Base-by-base conservation (phyloP, 306 rosid genomes). In the Inga leiocalycina region DNA sequence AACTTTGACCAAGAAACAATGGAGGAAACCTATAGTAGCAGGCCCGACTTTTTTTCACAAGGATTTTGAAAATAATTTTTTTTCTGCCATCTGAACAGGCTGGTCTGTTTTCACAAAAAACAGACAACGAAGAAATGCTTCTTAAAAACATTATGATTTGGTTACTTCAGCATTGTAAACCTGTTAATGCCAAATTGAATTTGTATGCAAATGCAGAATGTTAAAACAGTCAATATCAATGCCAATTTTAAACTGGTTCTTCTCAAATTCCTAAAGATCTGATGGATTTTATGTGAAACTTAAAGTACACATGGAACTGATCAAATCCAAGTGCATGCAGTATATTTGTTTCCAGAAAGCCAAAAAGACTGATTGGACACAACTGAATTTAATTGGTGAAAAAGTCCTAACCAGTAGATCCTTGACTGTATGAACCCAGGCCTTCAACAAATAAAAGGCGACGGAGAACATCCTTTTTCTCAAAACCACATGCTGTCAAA, bases 401-500 rank as follows among this genome's bases (percentile, higher is more conserved):
- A 3, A 66, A 71, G 45, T 79, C 70, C 91, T 80, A 81, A 93
- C 97, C 97, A 22, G 93, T 88, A 65, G 97, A 94, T 74, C 87
- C 97, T 75, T 81, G 97, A 72, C 88, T 81, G 86, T 84, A 89
- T 3, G 43, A 74, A 57, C 85, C 85, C 17, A 87, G 85, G 71
- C 97, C 97, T 87, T 94, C 95, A 62, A 92, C 45, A 48, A 92
- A 92, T 86, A 92, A 85, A 57, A 94, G 89, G 41, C 89, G 89
- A 27, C 76, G 88, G 22, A 88, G 83, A 80, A 90, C 93, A 76
- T 92, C 94, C 85, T 94, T 93, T 64, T 82, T 81, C 65, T 91
- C 87, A 76, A 91, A 87, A 51, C 93, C 97, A 19, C 96, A 86
- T 35, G 87, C 78, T 64, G 77, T 85, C 89, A 94, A 74, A 81